phyloP scores from a whole-genome alignment of 2,329 filamentous ascomycete genomes.

The Epichloe uncinata region DNA sequence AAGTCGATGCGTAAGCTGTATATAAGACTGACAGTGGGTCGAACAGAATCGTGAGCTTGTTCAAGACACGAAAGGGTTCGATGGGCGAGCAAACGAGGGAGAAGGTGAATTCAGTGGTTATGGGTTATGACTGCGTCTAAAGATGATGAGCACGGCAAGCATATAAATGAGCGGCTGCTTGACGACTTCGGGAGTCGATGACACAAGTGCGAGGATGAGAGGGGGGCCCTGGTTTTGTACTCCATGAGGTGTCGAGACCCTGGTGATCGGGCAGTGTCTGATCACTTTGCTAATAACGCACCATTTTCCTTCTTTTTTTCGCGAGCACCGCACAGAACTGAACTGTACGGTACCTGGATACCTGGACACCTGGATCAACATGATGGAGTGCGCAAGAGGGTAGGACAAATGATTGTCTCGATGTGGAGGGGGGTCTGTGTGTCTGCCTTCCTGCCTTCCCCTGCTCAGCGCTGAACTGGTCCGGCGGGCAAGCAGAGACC shows the following conservation, averaged over 20 bases:
- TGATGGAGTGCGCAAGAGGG: conserved; percentile 15
- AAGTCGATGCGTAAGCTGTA: neutral
- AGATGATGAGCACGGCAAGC: conserved; percentile 12
- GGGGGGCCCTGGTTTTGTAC: conserved; percentile 20
- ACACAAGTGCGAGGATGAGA: conserved; percentile 12
- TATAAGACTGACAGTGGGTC: neutral
- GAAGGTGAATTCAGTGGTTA: conserved; percentile 11
- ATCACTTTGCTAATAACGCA: conserved; percentile 15
- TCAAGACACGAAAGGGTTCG: conserved; percentile 3
- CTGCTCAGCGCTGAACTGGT: conserved; percentile 1
- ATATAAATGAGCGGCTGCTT: conserved; percentile 9
- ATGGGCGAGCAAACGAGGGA: conserved; percentile 10
- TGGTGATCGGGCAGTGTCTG: conserved; percentile 11
- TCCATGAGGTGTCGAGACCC: conserved; percentile 14
- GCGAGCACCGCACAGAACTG: conserved; percentile 1
- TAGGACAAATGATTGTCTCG: conserved; percentile 20
- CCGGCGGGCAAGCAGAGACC: conserved; percentile 1
- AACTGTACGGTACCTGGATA: conserved; percentile 14
- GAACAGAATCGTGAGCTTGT: neutral
- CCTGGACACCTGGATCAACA: conserved; percentile 16
- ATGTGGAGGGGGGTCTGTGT: conserved; percentile 20
- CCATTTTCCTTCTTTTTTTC: conserved; percentile 16
- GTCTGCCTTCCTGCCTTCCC: conserved; percentile 18
- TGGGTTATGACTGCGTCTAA: conserved; percentile 10
- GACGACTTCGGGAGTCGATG: conserved; percentile 8